These are phyloP conservation scores for Cardamine occulta DNA, from an alignment of 345 rosid species.

Conservation along the genomic window DNA sequence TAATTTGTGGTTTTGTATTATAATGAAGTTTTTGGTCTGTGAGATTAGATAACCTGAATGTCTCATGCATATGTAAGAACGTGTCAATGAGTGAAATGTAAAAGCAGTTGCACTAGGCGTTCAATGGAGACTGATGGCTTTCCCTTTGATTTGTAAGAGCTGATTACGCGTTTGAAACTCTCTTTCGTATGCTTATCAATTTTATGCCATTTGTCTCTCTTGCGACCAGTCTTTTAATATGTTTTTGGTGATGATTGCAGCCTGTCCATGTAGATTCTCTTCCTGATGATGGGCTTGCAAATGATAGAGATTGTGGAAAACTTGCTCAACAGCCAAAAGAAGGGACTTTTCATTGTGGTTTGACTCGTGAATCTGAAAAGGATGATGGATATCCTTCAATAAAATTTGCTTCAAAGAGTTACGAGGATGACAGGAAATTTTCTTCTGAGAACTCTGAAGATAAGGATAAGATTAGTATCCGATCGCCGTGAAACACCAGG, in stretches of 20 bases:
- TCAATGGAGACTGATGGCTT: constrained; percentile 65
- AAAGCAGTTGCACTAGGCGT: constrained; percentile 48
- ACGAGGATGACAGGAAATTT: constrained; percentile 9
- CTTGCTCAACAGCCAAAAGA: constrained; percentile 30
- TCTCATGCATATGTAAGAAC: constrained; percentile 57
- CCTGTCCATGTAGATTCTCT: constrained; percentile 22
- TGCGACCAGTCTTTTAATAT: constrained; percentile 21
- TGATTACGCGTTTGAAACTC: constrained; percentile 41
- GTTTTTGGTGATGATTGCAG: constrained; percentile 39
- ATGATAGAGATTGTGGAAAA: constrained; percentile 7
- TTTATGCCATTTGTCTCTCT: not conserved
- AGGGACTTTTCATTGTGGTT: constrained; percentile 44
- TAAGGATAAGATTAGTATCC: too few relatives aligned
- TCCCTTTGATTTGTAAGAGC: constrained; percentile 68
- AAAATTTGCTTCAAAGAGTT: not conserved
- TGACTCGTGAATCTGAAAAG: not conserved
- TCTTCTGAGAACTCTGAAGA: too few relatives aligned
- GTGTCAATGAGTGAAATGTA: constrained; percentile 45
- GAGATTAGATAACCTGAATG: constrained; percentile 53
- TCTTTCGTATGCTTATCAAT: not conserved
- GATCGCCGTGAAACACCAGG: too few relatives aligned
- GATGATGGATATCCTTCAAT: too few relatives aligned
- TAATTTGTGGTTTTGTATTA: constrained; percentile 11
- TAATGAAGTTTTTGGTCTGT: constrained; percentile 48
- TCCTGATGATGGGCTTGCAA: not conserved